Evolutionary conservation across 2,329 filamentous ascomycete species (phyloP), one percentile per base, ranked within the genome.

Genomic region (Mycosphaerella arachidis): DNA sequence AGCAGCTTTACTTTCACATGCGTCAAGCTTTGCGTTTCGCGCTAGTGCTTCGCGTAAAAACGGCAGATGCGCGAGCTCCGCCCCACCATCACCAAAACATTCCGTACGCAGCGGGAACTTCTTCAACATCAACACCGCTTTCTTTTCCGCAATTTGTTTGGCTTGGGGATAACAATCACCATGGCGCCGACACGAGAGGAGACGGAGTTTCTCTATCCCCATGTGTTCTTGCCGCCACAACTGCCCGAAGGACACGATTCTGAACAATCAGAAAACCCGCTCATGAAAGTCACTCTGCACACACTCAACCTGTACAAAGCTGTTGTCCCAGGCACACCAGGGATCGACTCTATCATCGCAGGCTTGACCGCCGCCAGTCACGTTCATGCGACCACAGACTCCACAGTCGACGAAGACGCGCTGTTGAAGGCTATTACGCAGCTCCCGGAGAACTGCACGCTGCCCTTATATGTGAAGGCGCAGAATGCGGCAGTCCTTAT

Each of bases 401-500:
- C 24, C 1, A 24, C 24, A 24, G 24, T 24, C 3, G 24, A 24
- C 24, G 24, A 24, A 24, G 24, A 24, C 24, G 24, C 24, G 24
- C 24, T 24, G 24, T 3, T 24, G 24, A 24, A 24, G 24, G 24
- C 24, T 24, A 24, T 24, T 24, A 3, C 1, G 24, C 24, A 24
- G 24, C 24, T 24, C 24, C 24, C 24, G 24, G 24, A 24, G 24
- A 24, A 24, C 24, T 24, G 24, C 24, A 24, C 30, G 30, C 24
- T 52, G n/a, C 10, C 33, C 6, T 18, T 52, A 5, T 53, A 64
- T 27, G 53, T 66, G 12, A 27, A 35, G 10, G 59, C 43, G 16
- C 67, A 68, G 35, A 72, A 71, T 52, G 67, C 70, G 3, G 70
- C 24, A 24, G 24, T 53, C 0, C 55, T 69, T 1, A 1, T 70